Evolutionary conservation across 352 stramenopile species (phyloP).

Genomic region (Globisporangium polare): DNA sequence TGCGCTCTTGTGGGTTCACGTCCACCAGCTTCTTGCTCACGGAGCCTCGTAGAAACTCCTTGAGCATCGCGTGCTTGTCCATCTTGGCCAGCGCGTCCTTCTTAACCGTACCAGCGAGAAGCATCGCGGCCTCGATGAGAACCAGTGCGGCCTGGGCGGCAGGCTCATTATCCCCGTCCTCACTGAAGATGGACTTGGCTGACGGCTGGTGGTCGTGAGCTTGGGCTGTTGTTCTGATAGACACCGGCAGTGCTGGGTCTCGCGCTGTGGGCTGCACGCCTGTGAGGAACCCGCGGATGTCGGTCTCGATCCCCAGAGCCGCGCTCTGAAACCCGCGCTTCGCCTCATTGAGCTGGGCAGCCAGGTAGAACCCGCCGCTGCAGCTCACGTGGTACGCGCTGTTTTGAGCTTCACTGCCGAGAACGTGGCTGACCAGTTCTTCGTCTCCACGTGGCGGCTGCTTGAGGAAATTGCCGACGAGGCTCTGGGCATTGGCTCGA

Average conservation of each 20-base stretch:
- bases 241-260: background rate
- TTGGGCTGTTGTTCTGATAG: background rate
- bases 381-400: conserved; percentile 18
- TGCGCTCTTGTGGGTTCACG: conserved; percentile 8
- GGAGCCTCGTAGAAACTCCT: conserved; percentile 8
- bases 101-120: conserved; percentile 3
- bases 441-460: conserved; percentile 38
- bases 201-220: background rate
- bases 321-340: conserved; percentile 21
- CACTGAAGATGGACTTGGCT: conserved; percentile 13
- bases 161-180: background rate
- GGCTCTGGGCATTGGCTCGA: background rate
- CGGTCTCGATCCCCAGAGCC: conserved; percentile 32
- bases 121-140: conserved; percentile 15
- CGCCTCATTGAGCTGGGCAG: conserved; percentile 23
- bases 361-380: conserved; percentile 46
- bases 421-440: conserved; percentile 35
- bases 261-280: conserved; percentile 31
- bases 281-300: conserved; percentile 47
- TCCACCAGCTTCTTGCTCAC: conserved; percentile 11
- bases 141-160: background rate
- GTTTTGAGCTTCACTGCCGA: conserved; percentile 25
- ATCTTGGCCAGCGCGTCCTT: conserved; percentile 12
- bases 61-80: conserved; percentile 11
- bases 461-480: conserved; percentile 15